Evolutionary conservation across 1,139 yeast genomes (phyloP).

Genomic region (Suhomyces yuchorum): DNA sequence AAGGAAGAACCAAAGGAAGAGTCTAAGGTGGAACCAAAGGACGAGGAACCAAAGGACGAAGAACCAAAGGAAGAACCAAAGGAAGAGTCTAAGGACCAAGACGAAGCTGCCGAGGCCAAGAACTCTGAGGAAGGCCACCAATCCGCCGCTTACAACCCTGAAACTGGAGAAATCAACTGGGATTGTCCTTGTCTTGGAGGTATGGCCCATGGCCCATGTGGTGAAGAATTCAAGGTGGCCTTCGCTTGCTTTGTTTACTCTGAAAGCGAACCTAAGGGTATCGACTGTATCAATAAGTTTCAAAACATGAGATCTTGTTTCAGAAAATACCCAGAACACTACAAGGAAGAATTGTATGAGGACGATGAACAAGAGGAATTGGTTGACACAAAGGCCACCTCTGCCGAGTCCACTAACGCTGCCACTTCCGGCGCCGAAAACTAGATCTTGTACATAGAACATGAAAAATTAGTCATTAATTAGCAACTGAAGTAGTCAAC

Average conservation of each 20-base stretch:
- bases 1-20: slow-evolving; percentile 7
- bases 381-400: slow-evolving; percentile 14
- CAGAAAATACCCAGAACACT: slow-evolving; percentile 89
- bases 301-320: slow-evolving; percentile 93
- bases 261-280: slow-evolving; percentile 94
- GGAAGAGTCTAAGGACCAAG: slow-evolving; percentile 11
- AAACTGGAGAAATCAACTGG: slow-evolving; percentile 99
- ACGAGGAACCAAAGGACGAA: slow-evolving; percentile 5
- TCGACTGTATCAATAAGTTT: slow-evolving; percentile 92
- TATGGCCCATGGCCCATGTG: slow-evolving; percentile 98
- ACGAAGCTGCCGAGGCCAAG: not conserved
- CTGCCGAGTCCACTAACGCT: slow-evolving; percentile 1
- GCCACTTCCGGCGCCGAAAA: slow-evolving; percentile 7
- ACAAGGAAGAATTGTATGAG: slow-evolving; percentile 86
- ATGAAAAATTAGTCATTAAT: slow-evolving; percentile 3
- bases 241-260: slow-evolving; percentile 96
- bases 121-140: slow-evolving; percentile 42
- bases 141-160: slow-evolving; percentile 87
- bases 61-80: not conserved
- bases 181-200: slow-evolving; percentile 99
- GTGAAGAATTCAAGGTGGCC: slow-evolving; percentile 95
- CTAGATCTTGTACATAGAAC: slow-evolving; percentile 9
- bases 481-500: slow-evolving; percentile 17
- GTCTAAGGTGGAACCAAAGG: not conserved
- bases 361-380: slow-evolving; percentile 50